Evolutionary conservation across 805 yeast species (phyloP), one percentile per base, ranked within the genome.

Genomic region (Wickerhamiella musiphila): DNA sequence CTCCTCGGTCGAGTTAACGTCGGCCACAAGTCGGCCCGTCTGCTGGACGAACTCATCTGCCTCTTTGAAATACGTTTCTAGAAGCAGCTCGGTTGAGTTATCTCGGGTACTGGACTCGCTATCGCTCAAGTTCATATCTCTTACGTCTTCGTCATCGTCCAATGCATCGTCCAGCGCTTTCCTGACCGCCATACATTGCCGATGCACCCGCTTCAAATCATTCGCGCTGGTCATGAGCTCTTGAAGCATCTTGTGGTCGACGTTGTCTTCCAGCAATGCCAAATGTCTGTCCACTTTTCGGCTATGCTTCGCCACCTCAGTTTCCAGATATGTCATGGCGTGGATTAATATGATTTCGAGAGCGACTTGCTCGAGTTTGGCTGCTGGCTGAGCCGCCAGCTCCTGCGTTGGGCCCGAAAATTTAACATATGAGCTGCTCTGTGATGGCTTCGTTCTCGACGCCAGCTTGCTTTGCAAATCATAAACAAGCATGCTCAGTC

Each of bases 41-140:
- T 78, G 86, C 52, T 84, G 95, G 5, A 83, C 94, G 43, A 78
- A 73, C 56, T 84, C 95, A 48, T 84, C 94, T 49, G 86, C 76
- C 45, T 83, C 94, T 37, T 78, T 76, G 53, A 79, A 83, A 54
- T 84, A 84, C 0, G 93, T 70, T 48, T 84, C 95, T 14, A 84
- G 51, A 31, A 84, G 60, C 74, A 83, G 76, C 52, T 84, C 95
- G 42, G 52, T 15, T 46, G 33, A 43, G 65, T 2, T 66, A 64
- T 19, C 57, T n/a, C n/a, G n/a, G n/a, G n/a, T n/a, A 48, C 25
- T 38, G 26, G 17, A 43, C 39, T 57, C 2, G 26, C 35, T 28
- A 24, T 63, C 70, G 0, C 76, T 68, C 32, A 83, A 54, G 48
- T 78, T 79, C 84, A 84, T 75, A 7, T 69, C 76, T 20, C 71